Percentiles rank a stretch among this genome's conserved stretches.
Evolutionary conservation across 306 rosid genomes (phyloP).

Genomic region (Sesbania bispinosa): DNA sequence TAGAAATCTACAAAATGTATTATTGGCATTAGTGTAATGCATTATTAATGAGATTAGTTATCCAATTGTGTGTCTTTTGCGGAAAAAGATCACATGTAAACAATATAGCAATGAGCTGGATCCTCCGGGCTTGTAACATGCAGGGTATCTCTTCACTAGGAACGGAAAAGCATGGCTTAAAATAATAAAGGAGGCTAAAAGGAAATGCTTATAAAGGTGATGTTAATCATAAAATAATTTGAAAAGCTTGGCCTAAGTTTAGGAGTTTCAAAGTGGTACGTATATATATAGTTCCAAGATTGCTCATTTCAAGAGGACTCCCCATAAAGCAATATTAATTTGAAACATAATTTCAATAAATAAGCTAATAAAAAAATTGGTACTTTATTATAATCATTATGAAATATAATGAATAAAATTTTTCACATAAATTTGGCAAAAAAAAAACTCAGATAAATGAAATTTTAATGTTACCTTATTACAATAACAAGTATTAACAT

Average conservation of each 20-base stretch:
- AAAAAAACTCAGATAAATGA: background rate
- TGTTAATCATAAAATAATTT: background rate
- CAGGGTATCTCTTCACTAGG: slow-evolving; percentile 25
- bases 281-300: background rate
- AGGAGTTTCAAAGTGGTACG: background rate
- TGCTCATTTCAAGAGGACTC: background rate
- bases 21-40: slow-evolving; percentile 28
- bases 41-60: slow-evolving; percentile 24
- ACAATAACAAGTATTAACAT: background rate
- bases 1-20: slow-evolving; percentile 3
- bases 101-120: slow-evolving; percentile 38
- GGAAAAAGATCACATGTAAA: slow-evolving; percentile 31
- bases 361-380: too few species aligned
- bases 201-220: background rate
- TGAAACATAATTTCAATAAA: too few species aligned
- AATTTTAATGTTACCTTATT: background rate
- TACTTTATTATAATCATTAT: too few species aligned
- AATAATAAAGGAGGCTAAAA: slow-evolving; percentile 9
- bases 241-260: background rate
- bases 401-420: background rate
- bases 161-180: slow-evolving; percentile 14
- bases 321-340: background rate
- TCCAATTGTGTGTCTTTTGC: slow-evolving; percentile 29
- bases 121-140: slow-evolving; percentile 24
- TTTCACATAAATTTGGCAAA: background rate